Conservation (phyloP, 2,329 filamentous ascomycete species). For the Chaetomium sp. region DNA sequence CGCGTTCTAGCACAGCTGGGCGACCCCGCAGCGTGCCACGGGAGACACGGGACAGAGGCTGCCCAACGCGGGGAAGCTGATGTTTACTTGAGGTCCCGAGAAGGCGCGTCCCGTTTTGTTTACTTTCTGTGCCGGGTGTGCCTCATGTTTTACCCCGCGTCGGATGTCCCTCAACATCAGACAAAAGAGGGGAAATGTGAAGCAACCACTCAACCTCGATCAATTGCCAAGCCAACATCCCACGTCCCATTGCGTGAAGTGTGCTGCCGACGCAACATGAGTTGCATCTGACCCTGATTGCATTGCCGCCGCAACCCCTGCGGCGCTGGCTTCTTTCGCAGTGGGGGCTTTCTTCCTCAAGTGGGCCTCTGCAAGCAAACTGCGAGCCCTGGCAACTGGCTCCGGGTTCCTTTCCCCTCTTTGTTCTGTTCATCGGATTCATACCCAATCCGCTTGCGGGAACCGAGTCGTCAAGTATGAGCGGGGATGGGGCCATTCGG, state of each 20-base stretch:
- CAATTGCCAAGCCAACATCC: too few relatives aligned
- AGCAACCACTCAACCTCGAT: not conserved
- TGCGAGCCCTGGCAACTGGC: too few relatives aligned
- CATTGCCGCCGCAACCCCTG: too few relatives aligned
- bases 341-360: too few relatives aligned
- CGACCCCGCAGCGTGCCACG: slow-evolving; percentile 16
- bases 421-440: too few relatives aligned
- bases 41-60: not conserved
- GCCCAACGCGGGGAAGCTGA: not conserved
- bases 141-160: slow-evolving; percentile 10
- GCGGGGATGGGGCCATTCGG: slow-evolving; percentile 13
- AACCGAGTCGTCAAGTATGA: not conserved
- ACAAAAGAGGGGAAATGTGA: too few relatives aligned
- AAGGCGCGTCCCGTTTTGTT: slow-evolving; percentile 15
- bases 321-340: too few relatives aligned
- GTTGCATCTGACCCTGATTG: too few relatives aligned
- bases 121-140: slow-evolving; percentile 10
- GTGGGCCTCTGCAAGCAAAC: too few relatives aligned
- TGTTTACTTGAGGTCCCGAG: slow-evolving; percentile 15
- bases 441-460: slow-evolving; percentile 9
- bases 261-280: too few relatives aligned
- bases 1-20: slow-evolving; percentile 15
- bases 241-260: too few relatives aligned
- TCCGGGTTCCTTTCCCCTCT: too few relatives aligned
- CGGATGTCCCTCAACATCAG: not conserved